Evolutionary conservation across 805 yeast genomes (phyloP).

Genomic region (Wickerhamomyces mucosus): DNA sequence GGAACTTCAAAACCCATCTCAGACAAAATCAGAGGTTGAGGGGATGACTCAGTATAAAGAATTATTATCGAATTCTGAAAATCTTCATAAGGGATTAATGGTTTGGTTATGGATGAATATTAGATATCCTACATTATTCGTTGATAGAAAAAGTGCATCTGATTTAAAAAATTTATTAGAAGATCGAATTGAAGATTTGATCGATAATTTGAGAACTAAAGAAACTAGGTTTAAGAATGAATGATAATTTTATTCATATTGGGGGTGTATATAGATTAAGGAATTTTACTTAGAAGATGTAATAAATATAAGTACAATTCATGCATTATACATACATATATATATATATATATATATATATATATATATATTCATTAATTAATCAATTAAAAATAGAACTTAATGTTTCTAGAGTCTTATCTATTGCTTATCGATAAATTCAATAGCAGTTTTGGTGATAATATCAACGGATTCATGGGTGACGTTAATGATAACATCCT

Average conservation of each 20-base stretch:
- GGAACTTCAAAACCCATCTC: too few species aligned
- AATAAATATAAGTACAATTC: not conserved
- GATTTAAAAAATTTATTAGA: constrained; percentile 67
- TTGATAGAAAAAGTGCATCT: constrained; percentile 65
- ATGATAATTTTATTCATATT: not conserved
- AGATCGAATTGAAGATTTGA: constrained; percentile 28
- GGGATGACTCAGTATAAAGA: too few species aligned
- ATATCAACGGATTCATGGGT: constrained; percentile 16
- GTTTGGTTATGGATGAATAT: constrained; percentile 81
- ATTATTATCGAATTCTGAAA: constrained; percentile 35
- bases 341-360: not conserved
- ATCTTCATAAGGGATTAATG: constrained; percentile 55
- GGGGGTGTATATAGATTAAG: not conserved
- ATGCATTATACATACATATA: not conserved
- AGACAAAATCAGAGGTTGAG: not conserved
- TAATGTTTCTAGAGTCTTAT: too few species aligned
- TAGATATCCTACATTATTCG: constrained; percentile 73
- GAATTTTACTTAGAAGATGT: too few species aligned
- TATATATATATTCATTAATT: not conserved
- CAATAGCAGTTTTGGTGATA: constrained; percentile 6
- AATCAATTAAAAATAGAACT: too few species aligned
- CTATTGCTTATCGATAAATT: constrained; percentile 7
- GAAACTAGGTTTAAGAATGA: too few species aligned
- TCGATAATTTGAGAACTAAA: not conserved
- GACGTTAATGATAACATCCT: constrained; percentile 21